Evolutionary conservation across 2,329 filamentous ascomycete species (phyloP), one percentile per base, ranked within the genome.

Genomic region (Dactylellina sp.): DNA sequence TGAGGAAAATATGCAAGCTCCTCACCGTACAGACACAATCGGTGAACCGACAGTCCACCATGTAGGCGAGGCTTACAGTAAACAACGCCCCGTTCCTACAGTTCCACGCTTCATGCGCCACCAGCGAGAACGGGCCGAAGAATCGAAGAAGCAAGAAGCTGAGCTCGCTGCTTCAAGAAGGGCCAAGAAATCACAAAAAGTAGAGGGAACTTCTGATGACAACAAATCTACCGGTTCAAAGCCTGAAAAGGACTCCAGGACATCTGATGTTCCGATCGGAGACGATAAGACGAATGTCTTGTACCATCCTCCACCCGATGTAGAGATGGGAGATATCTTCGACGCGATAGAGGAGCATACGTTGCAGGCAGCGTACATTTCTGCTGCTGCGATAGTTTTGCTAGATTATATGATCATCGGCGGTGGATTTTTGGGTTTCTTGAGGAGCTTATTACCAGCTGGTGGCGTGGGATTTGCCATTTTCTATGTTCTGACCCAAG

Each of bases 261-360:
- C 94, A 0, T 93, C 92, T 24, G 95, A 98, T 81, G 93, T 98
- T 0, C 95, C 95, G 1, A 96, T 98, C 70, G 91, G 93, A 79
- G 94, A 93, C 78, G 94, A 98, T 80, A 97, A 95, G 85, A 98
- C 95, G 2, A 97, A 97, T 75, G 89, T 74, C 37, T 24, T 75
- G 12, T 75, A 65, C 49, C 71, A 75, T 37, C 62, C 71, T n/a
- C 55, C 71, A 9, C 71, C 71, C 7, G 71, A 75, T 4, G 63
- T 68, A 24, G 71, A 68, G n/a, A 75, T 75, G 62, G 52, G 53
- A 18, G 71, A 66, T 42, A 63, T 75, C 7, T 75, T 75, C 32
- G 28, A n/a, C 0, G 39, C 71, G 2, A 68, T 75, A 56, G 24
- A 66, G 11, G 57, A 75, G 28, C 62, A 66, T 46, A 62, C 71